Evolutionary conservation across 106 monocot species (phyloP), one percentile per base, ranked within the genome.

Genomic region (Platanthera guangdongensis): DNA sequence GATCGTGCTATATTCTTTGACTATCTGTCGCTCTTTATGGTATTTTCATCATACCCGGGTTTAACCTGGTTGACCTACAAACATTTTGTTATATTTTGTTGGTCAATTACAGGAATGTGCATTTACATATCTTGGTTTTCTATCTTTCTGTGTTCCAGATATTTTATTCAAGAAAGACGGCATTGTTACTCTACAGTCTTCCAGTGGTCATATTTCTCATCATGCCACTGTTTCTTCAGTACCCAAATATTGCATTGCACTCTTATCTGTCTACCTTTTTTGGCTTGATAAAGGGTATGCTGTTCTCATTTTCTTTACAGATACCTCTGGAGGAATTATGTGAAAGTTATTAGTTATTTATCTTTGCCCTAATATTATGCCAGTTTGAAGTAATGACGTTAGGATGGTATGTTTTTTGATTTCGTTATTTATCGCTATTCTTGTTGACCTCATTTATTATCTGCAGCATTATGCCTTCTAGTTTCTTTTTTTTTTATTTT

Each of bases 21-120:
- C 77, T 99, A 88, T 54, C 67, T 99, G 50, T 87, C 99, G 67
- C 85, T 78, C 62, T 94, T 92, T 80, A 92, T 99, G 99, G 99
- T 93, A 87, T n/a, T 62, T 28, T 65, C 49, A 54, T 18, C 69
- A 81, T 74, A 11, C 28, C 63, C 64, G 22, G 48, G 70, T 81
- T 65, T 68, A 50, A 32, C n/a, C 19, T 72, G 51, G 51, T 54
- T 57, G 52, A 21, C 4, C 25, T 78, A 53, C 19, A 0, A 46
- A 47, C 28, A 49, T 4, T 48, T 50, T n/a, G 50, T 74, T 52
- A 11, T 52, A n/a, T 74, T 14, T 12, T 74, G 4, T 19, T 80
- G 6, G 16, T 70, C 25, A 48, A 28, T 74, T 21, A 52, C 1
- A 48, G 47, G 32, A 68, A 74, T 65, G 65, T 65, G 59, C 19